Conservation (phyloP, 2,329 filamentous ascomycete species). For the Alternaria longipes region DNA sequence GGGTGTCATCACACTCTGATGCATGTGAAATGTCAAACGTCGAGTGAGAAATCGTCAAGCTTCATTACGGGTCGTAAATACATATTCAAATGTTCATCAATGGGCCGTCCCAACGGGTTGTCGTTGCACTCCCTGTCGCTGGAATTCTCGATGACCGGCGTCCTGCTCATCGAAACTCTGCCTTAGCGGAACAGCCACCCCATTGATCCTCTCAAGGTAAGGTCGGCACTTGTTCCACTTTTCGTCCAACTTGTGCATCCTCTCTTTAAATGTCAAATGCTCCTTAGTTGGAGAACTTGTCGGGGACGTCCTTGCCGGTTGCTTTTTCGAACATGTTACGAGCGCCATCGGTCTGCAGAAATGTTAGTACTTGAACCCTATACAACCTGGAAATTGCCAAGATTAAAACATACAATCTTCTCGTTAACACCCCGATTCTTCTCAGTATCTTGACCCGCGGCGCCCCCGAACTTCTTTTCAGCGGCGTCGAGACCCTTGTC, state of each 20-base stretch:
- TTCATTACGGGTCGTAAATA: slow-evolving; percentile 1
- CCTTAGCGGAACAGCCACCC: slow-evolving; percentile 15
- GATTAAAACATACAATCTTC: slow-evolving; percentile 44
- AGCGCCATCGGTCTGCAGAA: slow-evolving; percentile 57
- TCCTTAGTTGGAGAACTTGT: slow-evolving; percentile 59
- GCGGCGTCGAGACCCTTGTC: slow-evolving; percentile 28
- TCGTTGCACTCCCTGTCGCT: slow-evolving; percentile 1
- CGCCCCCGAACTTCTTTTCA: slow-evolving; percentile 57
- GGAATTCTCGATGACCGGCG: not conserved
- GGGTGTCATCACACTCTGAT: not conserved
- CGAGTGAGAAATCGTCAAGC: not conserved
- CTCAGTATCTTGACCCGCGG: slow-evolving; percentile 43
- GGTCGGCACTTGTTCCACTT: slow-evolving; percentile 23
- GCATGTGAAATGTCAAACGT: not conserved
- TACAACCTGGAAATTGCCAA: not conserved
- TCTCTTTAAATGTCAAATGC: slow-evolving; percentile 1
- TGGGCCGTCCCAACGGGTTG: not conserved
- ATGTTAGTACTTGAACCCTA: not conserved
- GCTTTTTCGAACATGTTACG: slow-evolving; percentile 61
- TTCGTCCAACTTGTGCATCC: slow-evolving; percentile 12
- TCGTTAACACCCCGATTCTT: slow-evolving; percentile 53
- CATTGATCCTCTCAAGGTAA: slow-evolving; percentile 27
- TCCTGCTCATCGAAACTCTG: not conserved
- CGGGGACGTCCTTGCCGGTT: slow-evolving; percentile 60
- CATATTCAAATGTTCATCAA: not conserved